phyloP scores from a whole-genome alignment of 768 basidiomycete species.

The Tylopilus vinaceipallidus region DNA sequence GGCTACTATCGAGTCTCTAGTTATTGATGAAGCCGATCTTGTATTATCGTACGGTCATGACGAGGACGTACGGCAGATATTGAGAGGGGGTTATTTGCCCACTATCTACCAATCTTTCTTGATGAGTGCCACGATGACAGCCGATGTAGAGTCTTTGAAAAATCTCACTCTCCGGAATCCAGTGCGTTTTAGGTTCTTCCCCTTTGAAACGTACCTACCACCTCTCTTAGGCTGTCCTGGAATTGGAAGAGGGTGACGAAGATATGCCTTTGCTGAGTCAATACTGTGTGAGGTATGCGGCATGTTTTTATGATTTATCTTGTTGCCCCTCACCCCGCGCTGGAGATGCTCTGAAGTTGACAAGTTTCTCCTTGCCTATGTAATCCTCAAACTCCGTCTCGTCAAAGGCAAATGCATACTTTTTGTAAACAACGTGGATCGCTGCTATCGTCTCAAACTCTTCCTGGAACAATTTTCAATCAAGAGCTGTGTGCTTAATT shows the following conservation, averaged over 20 bases:
- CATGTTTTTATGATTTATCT: not conserved
- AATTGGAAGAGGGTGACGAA: slow-evolving; percentile 84
- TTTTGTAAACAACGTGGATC: slow-evolving; percentile 95
- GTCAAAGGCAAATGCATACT: slow-evolving; percentile 95
- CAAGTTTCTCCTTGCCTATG: slow-evolving; percentile 95
- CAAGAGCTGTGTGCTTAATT: slow-evolving; percentile 93
- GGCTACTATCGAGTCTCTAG: slow-evolving; percentile 72
- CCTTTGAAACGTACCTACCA: not conserved
- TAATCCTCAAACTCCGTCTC: slow-evolving; percentile 93
- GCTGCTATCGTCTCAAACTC: slow-evolving; percentile 93
- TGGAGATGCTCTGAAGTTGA: slow-evolving; percentile 86
- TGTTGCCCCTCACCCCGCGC: not conserved
- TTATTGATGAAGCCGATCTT: slow-evolving; percentile 97
- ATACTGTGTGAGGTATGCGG: slow-evolving; percentile 70
- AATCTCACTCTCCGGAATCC: slow-evolving; percentile 85
- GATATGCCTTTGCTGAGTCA: slow-evolving; percentile 80
- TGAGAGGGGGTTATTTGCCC: slow-evolving; percentile 68
- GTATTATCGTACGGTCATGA: slow-evolving; percentile 97
- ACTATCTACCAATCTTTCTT: slow-evolving; percentile 88
- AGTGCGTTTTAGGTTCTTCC: slow-evolving; percentile 43
- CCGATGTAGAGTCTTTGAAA: slow-evolving; percentile 90
- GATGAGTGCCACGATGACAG: slow-evolving; percentile 97
- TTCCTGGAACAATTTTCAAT: slow-evolving; percentile 98
- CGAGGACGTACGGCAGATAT: slow-evolving; percentile 76
- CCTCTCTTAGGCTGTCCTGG: slow-evolving; percentile 68